A percentile compares a stretch with the other conserved stretches of the same genome.
phyloP scores from a whole-genome alignment of 2,329 filamentous ascomycete genomes.

The Colletotrichum orchidophilum region DNA sequence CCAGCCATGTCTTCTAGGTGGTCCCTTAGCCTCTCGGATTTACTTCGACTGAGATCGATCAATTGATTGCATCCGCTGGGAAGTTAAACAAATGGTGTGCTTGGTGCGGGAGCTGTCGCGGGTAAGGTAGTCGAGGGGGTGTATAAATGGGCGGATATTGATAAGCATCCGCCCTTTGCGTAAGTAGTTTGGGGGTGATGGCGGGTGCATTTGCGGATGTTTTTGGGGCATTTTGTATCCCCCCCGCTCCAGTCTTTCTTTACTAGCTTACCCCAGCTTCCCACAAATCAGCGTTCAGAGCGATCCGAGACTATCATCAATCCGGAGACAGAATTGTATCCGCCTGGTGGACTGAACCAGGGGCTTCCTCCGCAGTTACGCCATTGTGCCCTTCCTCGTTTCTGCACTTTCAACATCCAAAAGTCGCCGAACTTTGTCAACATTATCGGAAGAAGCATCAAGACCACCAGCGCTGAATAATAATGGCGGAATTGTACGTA shows the following conservation, averaged over 20 bases:
- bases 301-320: neutral
- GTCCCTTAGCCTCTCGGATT: neutral
- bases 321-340: neutral
- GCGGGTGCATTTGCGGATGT: neutral
- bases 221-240: neutral
- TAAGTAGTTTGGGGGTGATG: no score
- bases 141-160: neutral
- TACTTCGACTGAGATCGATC: neutral
- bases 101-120: neutral
- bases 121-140: no score
- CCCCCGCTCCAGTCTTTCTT: neutral
- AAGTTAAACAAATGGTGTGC: neutral
- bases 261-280: neutral
- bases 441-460: neutral
- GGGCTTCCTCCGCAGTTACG: neutral
- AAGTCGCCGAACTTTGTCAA: neutral
- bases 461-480: neutral
- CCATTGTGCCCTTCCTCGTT: neutral
- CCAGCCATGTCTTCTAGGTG: neutral
- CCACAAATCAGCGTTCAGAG: neutral
- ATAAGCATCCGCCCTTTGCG: constrained; percentile 2
- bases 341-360: neutral
- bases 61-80: neutral
- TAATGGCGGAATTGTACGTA: neutral
- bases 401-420: neutral